Conservation (phyloP, 495 filamentous ascomycete genomes). For the Acidomyces sp. region DNA sequence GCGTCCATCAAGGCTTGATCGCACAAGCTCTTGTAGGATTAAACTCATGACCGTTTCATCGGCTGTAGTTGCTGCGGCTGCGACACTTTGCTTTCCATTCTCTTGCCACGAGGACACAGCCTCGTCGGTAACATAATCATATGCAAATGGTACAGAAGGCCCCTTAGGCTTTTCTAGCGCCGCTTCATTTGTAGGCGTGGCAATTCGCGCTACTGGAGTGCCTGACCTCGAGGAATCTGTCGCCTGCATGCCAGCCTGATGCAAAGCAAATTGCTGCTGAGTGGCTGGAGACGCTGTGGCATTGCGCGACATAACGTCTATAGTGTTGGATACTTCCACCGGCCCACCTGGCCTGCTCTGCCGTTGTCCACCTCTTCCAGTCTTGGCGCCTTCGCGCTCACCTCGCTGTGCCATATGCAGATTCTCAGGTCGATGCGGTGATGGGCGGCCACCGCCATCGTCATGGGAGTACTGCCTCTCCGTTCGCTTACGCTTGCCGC, state of each 20-base stretch:
- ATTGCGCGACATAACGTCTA: slow-evolving; percentile 3
- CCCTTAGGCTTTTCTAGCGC: not conserved
- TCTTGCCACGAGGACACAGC: slow-evolving; percentile 37
- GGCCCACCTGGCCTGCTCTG: slow-evolving; percentile 12
- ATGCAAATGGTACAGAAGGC: slow-evolving; percentile 33
- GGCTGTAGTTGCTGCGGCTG: slow-evolving; percentile 45
- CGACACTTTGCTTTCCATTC: slow-evolving; percentile 38
- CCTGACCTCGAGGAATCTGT: slow-evolving; percentile 5
- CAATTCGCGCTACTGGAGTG: slow-evolving; percentile 2
- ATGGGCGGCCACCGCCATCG: slow-evolving; percentile 40
- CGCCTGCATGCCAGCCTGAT: slow-evolving; percentile 13
- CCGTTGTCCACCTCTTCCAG: slow-evolving; percentile 33
- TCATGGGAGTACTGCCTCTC: slow-evolving; percentile 10
- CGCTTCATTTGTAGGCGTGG: not conserved
- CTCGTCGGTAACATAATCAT: slow-evolving; percentile 44
- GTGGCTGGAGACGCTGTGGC: slow-evolving; percentile 1
- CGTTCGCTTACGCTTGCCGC: slow-evolving; percentile 17
- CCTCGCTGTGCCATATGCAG: slow-evolving; percentile 46
- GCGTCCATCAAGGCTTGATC: slow-evolving; percentile 54
- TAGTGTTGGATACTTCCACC: slow-evolving; percentile 2
- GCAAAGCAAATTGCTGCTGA: slow-evolving; percentile 19
- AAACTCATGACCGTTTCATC: slow-evolving; percentile 52
- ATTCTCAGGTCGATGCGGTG: slow-evolving; percentile 51
- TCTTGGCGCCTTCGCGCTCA: slow-evolving; percentile 36
- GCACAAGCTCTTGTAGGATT: slow-evolving; percentile 75